These are phyloP conservation scores for Pythium rhizo-oryzae DNA, from an alignment of 352 stramenopile species.

Conservation along the genomic window DNA sequence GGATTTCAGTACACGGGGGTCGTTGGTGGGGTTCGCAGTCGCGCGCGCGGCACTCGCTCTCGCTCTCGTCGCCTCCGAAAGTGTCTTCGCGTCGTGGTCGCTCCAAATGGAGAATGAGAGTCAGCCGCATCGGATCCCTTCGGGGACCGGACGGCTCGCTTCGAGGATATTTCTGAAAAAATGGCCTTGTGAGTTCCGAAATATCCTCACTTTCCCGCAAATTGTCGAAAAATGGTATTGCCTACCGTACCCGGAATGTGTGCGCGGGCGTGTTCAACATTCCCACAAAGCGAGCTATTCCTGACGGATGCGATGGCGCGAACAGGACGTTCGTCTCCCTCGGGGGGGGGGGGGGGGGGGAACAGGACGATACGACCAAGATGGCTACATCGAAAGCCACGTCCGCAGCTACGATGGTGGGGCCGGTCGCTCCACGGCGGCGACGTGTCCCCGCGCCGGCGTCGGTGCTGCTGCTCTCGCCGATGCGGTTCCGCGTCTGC, in stretches of 20 bases:
- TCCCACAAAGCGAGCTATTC: background rate
- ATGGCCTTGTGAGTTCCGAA: background rate
- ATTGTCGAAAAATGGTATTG: background rate
- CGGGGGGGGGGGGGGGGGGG: too few species aligned
- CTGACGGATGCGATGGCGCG: too few species aligned
- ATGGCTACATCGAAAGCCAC: too few species aligned
- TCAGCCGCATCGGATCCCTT: background rate
- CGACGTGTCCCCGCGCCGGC: too few species aligned
- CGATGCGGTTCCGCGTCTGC: background rate
- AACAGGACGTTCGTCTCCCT: too few species aligned
- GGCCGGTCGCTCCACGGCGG: too few species aligned
- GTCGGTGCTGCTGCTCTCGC: background rate
- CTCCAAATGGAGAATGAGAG: background rate
- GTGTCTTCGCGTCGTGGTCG: background rate
- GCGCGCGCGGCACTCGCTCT: slow-evolving; percentile 1
- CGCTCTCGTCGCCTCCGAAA: background rate
- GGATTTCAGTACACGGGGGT: background rate
- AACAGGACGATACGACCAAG: too few species aligned
- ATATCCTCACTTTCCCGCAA: background rate
- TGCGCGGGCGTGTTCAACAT: background rate
- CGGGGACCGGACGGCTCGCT: too few species aligned
- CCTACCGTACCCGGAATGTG: background rate
- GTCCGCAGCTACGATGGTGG: too few species aligned
- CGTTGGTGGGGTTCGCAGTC: background rate
- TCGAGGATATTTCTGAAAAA: slow-evolving; percentile 12